A percentile compares a stretch with the other conserved stretches of the same genome.
phyloP scores from a whole-genome alignment of 2,329 filamentous ascomycete genomes.

The Trichoderma atrobrunneum region DNA sequence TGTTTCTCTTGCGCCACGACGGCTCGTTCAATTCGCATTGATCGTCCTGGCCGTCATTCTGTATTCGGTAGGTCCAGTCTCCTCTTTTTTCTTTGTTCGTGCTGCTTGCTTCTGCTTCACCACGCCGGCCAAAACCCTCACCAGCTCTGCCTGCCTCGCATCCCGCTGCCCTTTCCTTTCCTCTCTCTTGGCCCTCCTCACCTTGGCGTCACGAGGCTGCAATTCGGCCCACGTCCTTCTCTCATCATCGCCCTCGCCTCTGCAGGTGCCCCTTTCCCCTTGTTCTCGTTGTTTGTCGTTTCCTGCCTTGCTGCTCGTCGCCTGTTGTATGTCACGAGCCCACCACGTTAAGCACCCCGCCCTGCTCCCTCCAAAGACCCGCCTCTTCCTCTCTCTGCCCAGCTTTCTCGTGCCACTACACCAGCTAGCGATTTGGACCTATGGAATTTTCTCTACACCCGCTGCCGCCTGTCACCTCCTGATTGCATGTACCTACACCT shows the following conservation, averaged over 20 bases:
- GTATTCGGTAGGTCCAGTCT: conserved; percentile 12
- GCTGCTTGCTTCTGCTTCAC: background rate
- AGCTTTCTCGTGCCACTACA: conserved; percentile 21
- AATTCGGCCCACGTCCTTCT: background rate
- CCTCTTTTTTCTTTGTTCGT: background rate
- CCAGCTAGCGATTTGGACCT: conserved; percentile 18
- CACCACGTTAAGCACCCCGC: conserved; percentile 22
- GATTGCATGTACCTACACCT: conserved; percentile 27
- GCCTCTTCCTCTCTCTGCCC: conserved; percentile 17
- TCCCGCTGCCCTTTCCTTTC: background rate
- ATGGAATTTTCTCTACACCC: conserved; percentile 20
- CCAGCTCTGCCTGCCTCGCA: background rate
- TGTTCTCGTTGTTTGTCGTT: background rate
- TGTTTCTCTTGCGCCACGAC: background rate
- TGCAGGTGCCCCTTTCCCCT: background rate
- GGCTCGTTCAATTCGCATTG: conserved; percentile 2
- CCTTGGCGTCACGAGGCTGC: background rate
- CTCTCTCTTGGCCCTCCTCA: background rate
- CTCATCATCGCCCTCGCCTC: background rate
- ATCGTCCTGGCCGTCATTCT: background rate
- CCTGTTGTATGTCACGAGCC: conserved; percentile 22
- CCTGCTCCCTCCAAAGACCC: conserved; percentile 21
- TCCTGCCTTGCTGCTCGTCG: conserved; percentile 19
- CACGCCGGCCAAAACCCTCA: conserved; percentile 12
- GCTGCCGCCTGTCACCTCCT: conserved; percentile 20